These are phyloP conservation scores for Microthlaspi erraticum DNA, from an alignment of 345 rosid genomes.

Conservation along the genomic window DNA sequence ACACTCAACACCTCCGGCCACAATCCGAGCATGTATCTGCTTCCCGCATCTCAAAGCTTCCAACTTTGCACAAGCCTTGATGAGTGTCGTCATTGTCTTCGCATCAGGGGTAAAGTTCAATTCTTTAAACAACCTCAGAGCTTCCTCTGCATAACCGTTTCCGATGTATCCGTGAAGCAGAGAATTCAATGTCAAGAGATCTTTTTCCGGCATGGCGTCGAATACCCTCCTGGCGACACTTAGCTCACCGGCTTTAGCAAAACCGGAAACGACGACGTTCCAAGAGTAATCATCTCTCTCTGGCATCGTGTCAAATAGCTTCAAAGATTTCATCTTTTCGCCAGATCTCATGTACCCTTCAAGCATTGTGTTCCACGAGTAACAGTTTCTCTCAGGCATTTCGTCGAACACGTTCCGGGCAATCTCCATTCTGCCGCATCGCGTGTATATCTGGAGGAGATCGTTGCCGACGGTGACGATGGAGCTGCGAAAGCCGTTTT, in stretches of 20 bases:
- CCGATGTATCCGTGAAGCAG: conserved; percentile 62
- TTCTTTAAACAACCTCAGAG: conserved; percentile 62
- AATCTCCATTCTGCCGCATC: conserved; percentile 47
- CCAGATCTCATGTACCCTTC: conserved; percentile 71
- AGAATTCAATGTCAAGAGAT: conserved; percentile 61
- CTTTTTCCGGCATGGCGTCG: conserved; percentile 66
- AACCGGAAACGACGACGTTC: conserved; percentile 71
- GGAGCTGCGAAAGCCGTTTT: conserved; percentile 60
- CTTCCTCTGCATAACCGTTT: conserved; percentile 56
- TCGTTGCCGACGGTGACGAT: conserved; percentile 60
- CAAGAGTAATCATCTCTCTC: conserved; percentile 64
- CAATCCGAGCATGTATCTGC: conserved; percentile 71
- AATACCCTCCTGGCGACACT: conserved; percentile 60
- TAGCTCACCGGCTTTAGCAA: conserved; percentile 63
- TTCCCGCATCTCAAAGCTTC: conserved; percentile 64
- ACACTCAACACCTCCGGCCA: conserved; percentile 50
- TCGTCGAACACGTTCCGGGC: conserved; percentile 69
- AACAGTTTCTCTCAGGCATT: conserved; percentile 67
- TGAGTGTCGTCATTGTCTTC: conserved; percentile 62
- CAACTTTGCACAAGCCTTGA: conserved; percentile 65
- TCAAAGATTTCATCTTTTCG: conserved; percentile 45
- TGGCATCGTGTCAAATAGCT: conserved; percentile 62
- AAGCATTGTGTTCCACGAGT: conserved; percentile 76
- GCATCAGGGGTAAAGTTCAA: conserved; percentile 51
- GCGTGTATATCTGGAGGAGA: conserved; percentile 53